Conservation (phyloP, 2,329 filamentous ascomycete species). For the Lasiodiplodia sp. region DNA sequence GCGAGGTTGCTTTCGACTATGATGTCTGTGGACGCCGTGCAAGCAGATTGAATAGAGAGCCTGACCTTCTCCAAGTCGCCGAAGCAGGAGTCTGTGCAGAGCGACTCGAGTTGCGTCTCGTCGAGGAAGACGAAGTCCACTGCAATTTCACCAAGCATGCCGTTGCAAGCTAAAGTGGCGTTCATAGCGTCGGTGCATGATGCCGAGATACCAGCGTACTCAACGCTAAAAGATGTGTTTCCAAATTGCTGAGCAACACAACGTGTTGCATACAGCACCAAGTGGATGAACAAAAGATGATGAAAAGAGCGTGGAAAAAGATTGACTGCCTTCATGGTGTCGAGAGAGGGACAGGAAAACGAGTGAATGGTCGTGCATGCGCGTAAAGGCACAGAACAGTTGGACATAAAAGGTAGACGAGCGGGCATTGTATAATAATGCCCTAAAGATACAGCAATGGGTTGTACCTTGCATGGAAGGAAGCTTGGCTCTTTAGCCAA, state of each 20-base stretch:
- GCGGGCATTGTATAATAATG: too few species aligned
- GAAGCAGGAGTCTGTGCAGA: background rate
- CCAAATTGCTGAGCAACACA: too few species aligned
- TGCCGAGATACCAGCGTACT: too few species aligned
- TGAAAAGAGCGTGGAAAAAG: too few species aligned
- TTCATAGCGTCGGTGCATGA: constrained; percentile 10
- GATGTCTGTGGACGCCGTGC: background rate
- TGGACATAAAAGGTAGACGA: too few species aligned
- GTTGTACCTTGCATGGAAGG: constrained; percentile 33
- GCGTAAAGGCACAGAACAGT: too few species aligned
- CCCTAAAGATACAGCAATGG: background rate
- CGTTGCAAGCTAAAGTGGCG: background rate
- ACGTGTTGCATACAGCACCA: too few species aligned
- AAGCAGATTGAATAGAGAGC: constrained; percentile 3
- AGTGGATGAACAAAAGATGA: too few species aligned
- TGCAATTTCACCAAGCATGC: background rate
- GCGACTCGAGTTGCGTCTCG: background rate
- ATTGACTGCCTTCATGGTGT: too few species aligned
- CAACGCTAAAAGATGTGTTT: too few species aligned
- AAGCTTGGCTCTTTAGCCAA: background rate
- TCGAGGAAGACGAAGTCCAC: background rate
- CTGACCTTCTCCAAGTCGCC: constrained; percentile 1
- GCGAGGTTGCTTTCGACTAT: background rate
- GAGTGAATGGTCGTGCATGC: too few species aligned
- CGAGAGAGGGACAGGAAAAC: too few species aligned